Base-by-base conservation (phyloP, 495 filamentous ascomycete species). In the Recurvomyces mirabilis region DNA sequence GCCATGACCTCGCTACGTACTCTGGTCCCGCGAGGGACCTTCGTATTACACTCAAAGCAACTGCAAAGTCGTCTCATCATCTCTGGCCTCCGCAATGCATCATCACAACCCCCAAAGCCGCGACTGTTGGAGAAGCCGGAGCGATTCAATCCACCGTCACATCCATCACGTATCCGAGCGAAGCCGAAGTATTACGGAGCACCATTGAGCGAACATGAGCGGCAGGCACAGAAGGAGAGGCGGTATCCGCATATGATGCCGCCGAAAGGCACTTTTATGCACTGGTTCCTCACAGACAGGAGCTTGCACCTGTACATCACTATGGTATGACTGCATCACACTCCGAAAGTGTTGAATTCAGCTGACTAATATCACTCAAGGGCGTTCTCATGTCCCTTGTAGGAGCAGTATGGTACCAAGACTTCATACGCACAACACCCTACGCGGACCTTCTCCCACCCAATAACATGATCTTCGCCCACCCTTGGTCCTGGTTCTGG, bases 161-260 rank as follows among this genome's bases (percentile, higher is more conserved):
- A 94, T 61, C 75, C 75, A 21, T 62, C 77, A 20, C 73, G 79
- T 1, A 68, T 79, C 39, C 66, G 62, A 63, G 62, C 61, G 18
- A 45, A 49, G 20, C 61, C 57, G 33, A 48, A 49, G 20, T 87
- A 89, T 63, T 79, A 80, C 30, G 87, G 87, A 25, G 80, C 64
- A 12, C 31, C 40, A 5, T 21, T 53, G 13, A 51, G 70, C 15
- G 65, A 67, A 18, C 65, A 72, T 28, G 76, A 93, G 58, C 64
- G 66, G 28, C 62, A 71, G 35, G 72, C 68, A 43, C 81, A 82
- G 63, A 67, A 66, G 47, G 71, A 57, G 37, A 79, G 71, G 59
- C 60, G 81, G 44, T 94, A 93, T 58, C 87, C 87, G 17, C 75
- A 82, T 41, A 77, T 89, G 72, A 81, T 87, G 64, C 80, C 85